Evolutionary conservation across 495 filamentous ascomycete species (phyloP).

Genomic region (Gamarada debralockiae): DNA sequence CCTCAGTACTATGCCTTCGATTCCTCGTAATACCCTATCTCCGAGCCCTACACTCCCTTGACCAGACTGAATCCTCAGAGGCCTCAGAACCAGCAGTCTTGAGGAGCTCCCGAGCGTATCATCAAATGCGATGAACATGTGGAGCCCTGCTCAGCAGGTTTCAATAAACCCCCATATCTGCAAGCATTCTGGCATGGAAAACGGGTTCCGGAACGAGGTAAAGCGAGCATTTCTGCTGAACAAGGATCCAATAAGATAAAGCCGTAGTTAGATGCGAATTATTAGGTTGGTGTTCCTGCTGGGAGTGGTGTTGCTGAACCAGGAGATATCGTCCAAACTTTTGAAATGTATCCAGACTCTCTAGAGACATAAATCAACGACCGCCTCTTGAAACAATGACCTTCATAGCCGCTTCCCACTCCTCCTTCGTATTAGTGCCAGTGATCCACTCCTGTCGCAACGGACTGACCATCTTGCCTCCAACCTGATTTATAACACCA

Average conservation of each 20-base stretch:
- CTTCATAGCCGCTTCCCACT: constrained; percentile 19
- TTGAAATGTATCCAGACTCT: not conserved
- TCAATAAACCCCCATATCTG: not conserved
- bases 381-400: not conserved
- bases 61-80: too few relatives aligned
- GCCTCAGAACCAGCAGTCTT: too few relatives aligned
- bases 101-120: too few relatives aligned
- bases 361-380: not conserved
- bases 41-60: too few relatives aligned
- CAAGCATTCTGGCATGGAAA: not conserved
- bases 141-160: too few relatives aligned
- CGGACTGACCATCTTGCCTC: constrained; percentile 16
- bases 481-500: constrained; percentile 16
- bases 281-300: not conserved
- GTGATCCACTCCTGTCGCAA: constrained; percentile 26
- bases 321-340: not conserved
- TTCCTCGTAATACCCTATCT: too few relatives aligned
- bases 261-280: not conserved
- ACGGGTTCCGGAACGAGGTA: not conserved
- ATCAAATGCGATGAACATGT: too few relatives aligned
- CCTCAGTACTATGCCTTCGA: too few relatives aligned
- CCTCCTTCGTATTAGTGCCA: constrained; percentile 23
- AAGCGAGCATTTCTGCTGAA: not conserved
- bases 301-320: not conserved
- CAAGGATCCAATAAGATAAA: not conserved